Percentiles rank a stretch among this genome's conserved stretches.
These are phyloP conservation scores for Ministeria vibrans DNA, from an alignment of 78 protist genomes.

Conservation along the genomic window DNA sequence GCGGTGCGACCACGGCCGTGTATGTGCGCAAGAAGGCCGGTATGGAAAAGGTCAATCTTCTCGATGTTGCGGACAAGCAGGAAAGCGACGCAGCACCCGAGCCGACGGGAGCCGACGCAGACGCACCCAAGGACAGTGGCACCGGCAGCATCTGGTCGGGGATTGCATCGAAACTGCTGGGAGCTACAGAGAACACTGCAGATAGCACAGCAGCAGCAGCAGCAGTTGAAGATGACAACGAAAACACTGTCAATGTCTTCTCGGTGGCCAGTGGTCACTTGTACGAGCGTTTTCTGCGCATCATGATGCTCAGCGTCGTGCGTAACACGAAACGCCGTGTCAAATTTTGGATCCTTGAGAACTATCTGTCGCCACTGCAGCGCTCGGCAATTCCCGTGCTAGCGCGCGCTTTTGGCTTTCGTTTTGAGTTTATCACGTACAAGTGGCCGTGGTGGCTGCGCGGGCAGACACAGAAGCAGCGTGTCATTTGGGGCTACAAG, in stretches of 20 bases:
- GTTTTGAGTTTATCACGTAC: constrained; percentile 85
- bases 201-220: neutral
- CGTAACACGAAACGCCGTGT: constrained; percentile 61
- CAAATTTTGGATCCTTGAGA: constrained; percentile 92
- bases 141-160: too few relatives aligned
- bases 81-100: too few relatives aligned
- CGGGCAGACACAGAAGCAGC: constrained; percentile 86
- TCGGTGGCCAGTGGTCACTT: constrained; percentile 94
- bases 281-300: constrained; percentile 90
- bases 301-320: constrained; percentile 89
- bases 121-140: too few relatives aligned
- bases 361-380: constrained; percentile 74
- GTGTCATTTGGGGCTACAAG: constrained; percentile 97
- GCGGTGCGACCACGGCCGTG: neutral
- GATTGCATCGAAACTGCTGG: too few relatives aligned
- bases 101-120: too few relatives aligned
- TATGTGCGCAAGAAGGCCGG: neutral
- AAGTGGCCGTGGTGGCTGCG: constrained; percentile 95
- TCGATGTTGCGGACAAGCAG: too few relatives aligned
- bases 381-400: constrained; percentile 33
- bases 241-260: constrained; percentile 79
- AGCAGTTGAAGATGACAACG: neutral
- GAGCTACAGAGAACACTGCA: neutral
- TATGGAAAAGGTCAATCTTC: too few relatives aligned
- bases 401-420: constrained; percentile 70